Evolutionary conservation across 306 rosid species (phyloP), one percentile per base, ranked within the genome.

Genomic region (Malus asiatica): DNA sequence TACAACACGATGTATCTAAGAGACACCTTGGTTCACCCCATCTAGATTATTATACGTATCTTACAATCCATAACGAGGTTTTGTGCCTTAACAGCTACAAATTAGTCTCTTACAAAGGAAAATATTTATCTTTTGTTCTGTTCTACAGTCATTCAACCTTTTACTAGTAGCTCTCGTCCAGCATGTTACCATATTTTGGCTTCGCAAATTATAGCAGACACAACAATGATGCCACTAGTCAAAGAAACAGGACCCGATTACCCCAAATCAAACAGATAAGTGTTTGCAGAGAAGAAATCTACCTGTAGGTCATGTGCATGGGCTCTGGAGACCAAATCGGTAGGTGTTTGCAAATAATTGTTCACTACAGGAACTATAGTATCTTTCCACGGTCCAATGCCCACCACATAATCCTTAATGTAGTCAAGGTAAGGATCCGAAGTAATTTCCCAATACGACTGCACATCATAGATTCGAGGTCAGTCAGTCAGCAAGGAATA

Each of bases 311-410:
- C 75, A 81, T 75, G 94, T 29, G 94, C 87, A 73, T 93, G 98
- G 60, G 98, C 98, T 81, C 89, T 81, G 68, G 86, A 68, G 71
- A 93, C 96, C 78, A 93, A 86, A 88, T 93, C 78, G 9, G 96
- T 85, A 27, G 98, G 93, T 44, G 66, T 77, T 73, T 15, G 81
- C 82, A 74, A 13, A 81, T 89, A 89, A 68, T 91, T 85, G 8
- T 91, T 78, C 13, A 23, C 81, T 8, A 45, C 92, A 59, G 98
- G 90, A 44, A 89, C 97, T 46, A 93, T 44, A 0, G 97, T 91
- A 73, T 93, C 98, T 83, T 93, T 93, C 98, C 97, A 91, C 61
- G 97, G 98, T 77, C 98, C 98, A 73, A 93, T 93, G 66, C 98
- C 98, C 25, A 91, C 89, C 62, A 91, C 96, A 82, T 91, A 89